Conservation (phyloP, 2,329 filamentous ascomycete genomes). For the Sporothrix schenckii region DNA sequence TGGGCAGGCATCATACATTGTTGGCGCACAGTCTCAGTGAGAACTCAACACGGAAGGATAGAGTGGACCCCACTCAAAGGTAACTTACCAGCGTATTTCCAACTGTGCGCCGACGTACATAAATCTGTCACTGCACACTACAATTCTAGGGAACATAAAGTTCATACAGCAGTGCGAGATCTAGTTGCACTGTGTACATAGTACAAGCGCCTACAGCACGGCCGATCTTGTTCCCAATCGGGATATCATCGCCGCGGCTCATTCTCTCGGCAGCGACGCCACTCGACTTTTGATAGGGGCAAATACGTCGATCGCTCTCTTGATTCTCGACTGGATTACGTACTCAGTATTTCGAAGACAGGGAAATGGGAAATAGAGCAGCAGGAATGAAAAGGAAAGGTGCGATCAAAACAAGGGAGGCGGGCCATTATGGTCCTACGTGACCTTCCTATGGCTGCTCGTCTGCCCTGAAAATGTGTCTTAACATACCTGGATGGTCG, state of each 20-base stretch:
- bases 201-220: too few species aligned
- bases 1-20: background rate
- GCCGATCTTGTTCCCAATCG: background rate
- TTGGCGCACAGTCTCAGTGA: background rate
- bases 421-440: background rate
- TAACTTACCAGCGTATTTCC: background rate
- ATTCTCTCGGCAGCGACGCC: background rate
- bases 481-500: background rate
- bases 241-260: slow-evolving; percentile 17
- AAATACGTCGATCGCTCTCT: slow-evolving; percentile 18
- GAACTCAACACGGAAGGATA: background rate
- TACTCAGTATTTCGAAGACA: too few species aligned
- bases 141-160: background rate
- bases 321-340: background rate
- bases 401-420: background rate
- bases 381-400: background rate
- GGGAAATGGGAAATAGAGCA: too few species aligned
- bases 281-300: slow-evolving; percentile 4
- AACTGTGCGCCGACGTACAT: background rate
- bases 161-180: background rate
- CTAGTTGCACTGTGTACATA: background rate
- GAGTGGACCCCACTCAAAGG: background rate
- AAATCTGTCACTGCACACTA: too few species aligned
- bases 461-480: background rate
- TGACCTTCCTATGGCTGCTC: background rate